These are phyloP conservation scores for Monotropa hypopitys DNA, from an alignment of 179 eudicot genomes.

Conservation along the genomic window DNA sequence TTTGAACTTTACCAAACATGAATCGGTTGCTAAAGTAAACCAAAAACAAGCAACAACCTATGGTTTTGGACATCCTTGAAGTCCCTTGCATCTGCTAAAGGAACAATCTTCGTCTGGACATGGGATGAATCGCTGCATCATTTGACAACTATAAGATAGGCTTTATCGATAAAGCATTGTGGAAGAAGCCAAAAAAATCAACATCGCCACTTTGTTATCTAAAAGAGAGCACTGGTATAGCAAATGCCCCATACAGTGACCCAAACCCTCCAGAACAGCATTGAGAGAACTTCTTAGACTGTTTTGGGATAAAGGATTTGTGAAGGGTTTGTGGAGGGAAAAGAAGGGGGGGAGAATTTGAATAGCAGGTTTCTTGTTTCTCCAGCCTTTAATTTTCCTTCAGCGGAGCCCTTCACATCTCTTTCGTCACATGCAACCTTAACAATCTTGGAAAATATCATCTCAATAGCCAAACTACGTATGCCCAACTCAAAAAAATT, in stretches of 20 bases:
- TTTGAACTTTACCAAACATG: slow-evolving; percentile 11
- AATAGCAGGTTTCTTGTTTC: not conserved
- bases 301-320: not conserved
- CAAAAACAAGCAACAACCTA: slow-evolving; percentile 22
- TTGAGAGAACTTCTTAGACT: not conserved
- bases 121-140: slow-evolving; percentile 13
- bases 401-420: not conserved
- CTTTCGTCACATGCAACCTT: not conserved
- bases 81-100: slow-evolving; percentile 20
- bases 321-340: not conserved
- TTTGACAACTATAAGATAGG: slow-evolving; percentile 21
- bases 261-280: slow-evolving; percentile 4
- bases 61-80: slow-evolving; percentile 33
- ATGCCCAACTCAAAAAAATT: slow-evolving; percentile 9
- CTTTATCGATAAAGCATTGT: slow-evolving; percentile 21
- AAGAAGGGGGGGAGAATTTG: not conserved
- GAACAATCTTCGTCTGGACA: slow-evolving; percentile 5
- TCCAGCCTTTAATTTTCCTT: not conserved
- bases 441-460: slow-evolving; percentile 1
- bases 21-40: slow-evolving; percentile 15
- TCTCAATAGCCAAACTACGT: slow-evolving; percentile 11
- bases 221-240: not conserved
- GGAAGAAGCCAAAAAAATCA: slow-evolving; percentile 10
- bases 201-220: not conserved
- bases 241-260: not conserved